Conservation (phyloP, 352 stramenopile genomes). For the Phytophthora fragariaefolia region DNA sequence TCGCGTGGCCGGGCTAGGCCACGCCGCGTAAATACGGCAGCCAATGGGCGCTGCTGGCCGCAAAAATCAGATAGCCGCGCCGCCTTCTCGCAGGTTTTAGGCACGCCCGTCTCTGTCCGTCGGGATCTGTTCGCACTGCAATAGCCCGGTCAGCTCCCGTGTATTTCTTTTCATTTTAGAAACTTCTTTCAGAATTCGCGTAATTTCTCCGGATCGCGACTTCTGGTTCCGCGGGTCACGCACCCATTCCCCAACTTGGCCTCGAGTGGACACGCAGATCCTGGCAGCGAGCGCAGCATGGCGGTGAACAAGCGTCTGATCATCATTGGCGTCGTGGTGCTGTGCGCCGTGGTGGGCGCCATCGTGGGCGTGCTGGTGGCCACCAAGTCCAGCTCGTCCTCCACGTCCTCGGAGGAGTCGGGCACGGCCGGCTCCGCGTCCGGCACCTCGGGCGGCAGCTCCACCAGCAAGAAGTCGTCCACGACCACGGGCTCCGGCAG, state of each 20-base stretch:
- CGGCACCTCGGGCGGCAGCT: constrained; percentile 14
- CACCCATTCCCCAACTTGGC: constrained; percentile 25
- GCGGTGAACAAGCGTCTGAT: constrained; percentile 51
- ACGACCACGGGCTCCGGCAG: constrained; percentile 7
- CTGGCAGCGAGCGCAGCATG: constrained; percentile 13
- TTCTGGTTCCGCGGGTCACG: background rate
- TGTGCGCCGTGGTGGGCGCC: constrained; percentile 52
- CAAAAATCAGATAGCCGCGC: constrained; percentile 10
- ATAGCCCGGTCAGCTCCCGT: background rate
- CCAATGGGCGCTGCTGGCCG: background rate
- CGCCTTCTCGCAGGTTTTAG: background rate
- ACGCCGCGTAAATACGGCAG: constrained; percentile 6
- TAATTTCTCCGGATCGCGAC: background rate
- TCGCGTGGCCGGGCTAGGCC: background rate
- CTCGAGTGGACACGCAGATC: constrained; percentile 14
- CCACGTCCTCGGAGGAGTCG: constrained; percentile 33
- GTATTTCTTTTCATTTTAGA: background rate
- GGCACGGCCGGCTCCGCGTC: constrained; percentile 14
- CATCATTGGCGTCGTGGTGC: constrained; percentile 51
- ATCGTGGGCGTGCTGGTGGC: constrained; percentile 55
- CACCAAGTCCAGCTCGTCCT: constrained; percentile 42
- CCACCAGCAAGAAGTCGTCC: constrained; percentile 29
- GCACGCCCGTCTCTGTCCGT: background rate
- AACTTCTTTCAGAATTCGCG: background rate
- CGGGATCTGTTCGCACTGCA: background rate